A percentile compares a stretch with the other conserved stretches of the same genome.
phyloP scores from a whole-genome alignment of 495 filamentous ascomycete species.

The Corynascus novoguineensis region DNA sequence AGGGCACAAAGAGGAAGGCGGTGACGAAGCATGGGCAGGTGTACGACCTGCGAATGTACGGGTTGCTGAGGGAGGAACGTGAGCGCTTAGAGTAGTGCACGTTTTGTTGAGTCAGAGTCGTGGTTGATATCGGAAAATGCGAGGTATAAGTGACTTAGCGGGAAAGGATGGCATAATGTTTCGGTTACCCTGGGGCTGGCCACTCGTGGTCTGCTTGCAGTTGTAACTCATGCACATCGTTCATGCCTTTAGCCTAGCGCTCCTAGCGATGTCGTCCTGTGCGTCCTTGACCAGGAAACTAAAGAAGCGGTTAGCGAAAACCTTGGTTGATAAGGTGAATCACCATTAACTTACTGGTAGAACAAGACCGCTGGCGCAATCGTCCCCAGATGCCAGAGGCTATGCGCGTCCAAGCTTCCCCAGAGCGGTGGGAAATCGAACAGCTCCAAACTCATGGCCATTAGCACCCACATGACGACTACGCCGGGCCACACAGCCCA shows the following conservation, averaged over 20 bases:
- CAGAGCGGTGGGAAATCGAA: conserved; percentile 86
- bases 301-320: neutral
- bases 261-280: conserved; percentile 61
- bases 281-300: conserved; percentile 77
- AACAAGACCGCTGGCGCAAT: conserved; percentile 84
- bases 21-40: conserved; percentile 31
- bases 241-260: conserved; percentile 34
- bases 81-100: neutral
- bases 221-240: neutral
- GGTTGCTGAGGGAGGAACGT: conserved; percentile 35
- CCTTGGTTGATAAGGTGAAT: neutral
- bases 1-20: conserved; percentile 36
- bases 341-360: conserved; percentile 80
- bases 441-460: conserved; percentile 93
- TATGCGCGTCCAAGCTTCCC: conserved; percentile 87
- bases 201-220: too few species aligned
- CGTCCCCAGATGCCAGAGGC: conserved; percentile 91
- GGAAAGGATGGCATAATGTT: too few species aligned
- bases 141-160: too few species aligned
- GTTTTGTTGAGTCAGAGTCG: neutral
- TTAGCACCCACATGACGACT: conserved; percentile 85
- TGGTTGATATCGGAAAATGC: neutral
- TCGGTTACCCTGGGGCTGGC: too few species aligned
- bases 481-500: conserved; percentile 92
- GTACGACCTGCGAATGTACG: conserved; percentile 28